Conservation (phyloP, 2,329 filamentous ascomycete genomes). For the Xylaria sp. region DNA sequence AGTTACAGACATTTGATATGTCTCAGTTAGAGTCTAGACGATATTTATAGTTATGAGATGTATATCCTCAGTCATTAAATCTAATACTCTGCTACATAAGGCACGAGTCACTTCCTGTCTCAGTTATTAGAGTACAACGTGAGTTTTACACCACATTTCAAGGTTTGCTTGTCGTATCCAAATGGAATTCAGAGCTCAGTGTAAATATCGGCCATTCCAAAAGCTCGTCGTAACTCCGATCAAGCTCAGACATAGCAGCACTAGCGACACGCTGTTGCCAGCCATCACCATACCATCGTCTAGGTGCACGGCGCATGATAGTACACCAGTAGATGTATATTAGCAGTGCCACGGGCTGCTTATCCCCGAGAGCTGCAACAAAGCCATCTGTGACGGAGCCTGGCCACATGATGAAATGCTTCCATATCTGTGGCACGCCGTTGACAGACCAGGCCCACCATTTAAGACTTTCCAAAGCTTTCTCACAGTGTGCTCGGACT, state of each 20-base stretch:
- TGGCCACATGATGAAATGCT: conserved; percentile 35
- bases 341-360: conserved; percentile 30
- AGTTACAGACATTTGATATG: no score
- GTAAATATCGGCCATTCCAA: conserved; percentile 22
- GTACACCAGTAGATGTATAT: conserved; percentile 36
- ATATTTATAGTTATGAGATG: no score
- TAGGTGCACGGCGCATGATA: conserved; percentile 34
- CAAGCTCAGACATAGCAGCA: conserved; percentile 29
- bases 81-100: no score
- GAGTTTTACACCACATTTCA: no score
- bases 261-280: conserved; percentile 32
- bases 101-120: no score
- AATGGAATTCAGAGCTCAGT: neutral
- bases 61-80: no score
- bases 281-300: conserved; percentile 33
- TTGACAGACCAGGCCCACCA: conserved; percentile 27
- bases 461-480: conserved; percentile 27
- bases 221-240: neutral
- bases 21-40: no score
- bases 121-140: no score
- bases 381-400: conserved; percentile 30
- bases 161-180: no score
- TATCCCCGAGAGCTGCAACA: conserved; percentile 26
- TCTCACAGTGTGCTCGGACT: conserved; percentile 24
- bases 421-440: conserved; percentile 30